Evolutionary conservation across 2,329 filamentous ascomycete genomes (phyloP), one percentile per base, ranked within the genome.

Genomic region (Moelleriella libera): DNA sequence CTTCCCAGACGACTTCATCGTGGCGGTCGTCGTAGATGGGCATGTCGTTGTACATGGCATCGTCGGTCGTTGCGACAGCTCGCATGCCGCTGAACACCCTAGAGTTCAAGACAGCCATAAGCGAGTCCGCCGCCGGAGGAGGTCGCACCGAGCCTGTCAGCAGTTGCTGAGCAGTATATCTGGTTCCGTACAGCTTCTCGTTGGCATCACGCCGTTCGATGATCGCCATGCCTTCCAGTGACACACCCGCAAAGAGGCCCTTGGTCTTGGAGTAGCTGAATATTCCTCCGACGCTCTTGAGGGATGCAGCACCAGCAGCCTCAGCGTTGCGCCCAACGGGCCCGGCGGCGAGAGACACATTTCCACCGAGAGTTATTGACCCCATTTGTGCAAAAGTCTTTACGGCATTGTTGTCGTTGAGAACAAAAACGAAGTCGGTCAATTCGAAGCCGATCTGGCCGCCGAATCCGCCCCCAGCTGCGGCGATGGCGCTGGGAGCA

Each of bases 191-290:
- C 51, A 98, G 76, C 68, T 94, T 95, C 68, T 95, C 85, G 62
- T 98, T 98, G 56, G 92, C 92, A 66, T 98, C 92, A 68, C 88
- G 84, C 53, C 92, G 80, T 69, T 98, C 92, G 53, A 97, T 86
- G 54, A 98, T 83, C 47, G 86, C 88, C 51, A 85, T 90, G 28
- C 92, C 92, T 64, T 98, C 92, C 54, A 98, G 71, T 56, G 86
- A 94, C 44, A 98, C 89, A 60, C 92, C 92, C 5, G 92, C 92
- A 57, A 98, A 98, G 32, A 98, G 70, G 21, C 92, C 92, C 70
- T 96, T 97, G 10, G 92, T 98, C 69, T 96, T 97, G 63, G 85
- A 92, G 73, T 98, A 98, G 58, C 86, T 87, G 71, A 98, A 98
- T 45, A 98, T 83, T 47, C 87, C 92, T 0, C 89, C 85, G 7